These are phyloP conservation scores for Solanum pinnatisectum DNA, from an alignment of 257 asterid species.

Conservation along the genomic window DNA sequence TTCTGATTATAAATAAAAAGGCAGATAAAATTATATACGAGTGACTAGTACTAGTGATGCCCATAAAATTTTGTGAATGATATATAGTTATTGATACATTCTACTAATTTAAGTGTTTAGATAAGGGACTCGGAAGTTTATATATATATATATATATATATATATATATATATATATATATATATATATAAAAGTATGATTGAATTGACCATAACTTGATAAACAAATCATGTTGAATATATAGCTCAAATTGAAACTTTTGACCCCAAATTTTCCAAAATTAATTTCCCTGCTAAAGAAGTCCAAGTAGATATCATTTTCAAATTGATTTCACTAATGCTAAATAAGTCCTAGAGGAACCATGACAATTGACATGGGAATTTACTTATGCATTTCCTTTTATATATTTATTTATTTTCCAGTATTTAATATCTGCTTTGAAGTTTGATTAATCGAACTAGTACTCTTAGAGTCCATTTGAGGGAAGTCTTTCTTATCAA, in stretches of 20 bases:
- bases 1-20: background rate
- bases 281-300: background rate
- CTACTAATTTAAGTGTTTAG: background rate
- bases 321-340: background rate
- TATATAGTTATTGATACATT: background rate
- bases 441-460: no score
- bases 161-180: no score
- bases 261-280: background rate
- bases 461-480: fast-evolving
- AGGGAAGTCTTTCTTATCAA: no score
- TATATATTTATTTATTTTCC: no score
- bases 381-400: background rate
- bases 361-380: background rate
- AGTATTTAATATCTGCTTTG: no score
- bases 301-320: background rate
- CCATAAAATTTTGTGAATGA: background rate
- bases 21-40: background rate
- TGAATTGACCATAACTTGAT: background rate
- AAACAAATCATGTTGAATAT: background rate
- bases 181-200: background rate
- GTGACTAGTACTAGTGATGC: background rate
- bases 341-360: background rate
- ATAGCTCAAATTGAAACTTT: background rate
- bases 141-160: no score
- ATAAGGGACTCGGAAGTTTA: background rate